Base-by-base conservation (phyloP, 2,329 filamentous ascomycete species). In the Plectosphaerella sp. region DNA sequence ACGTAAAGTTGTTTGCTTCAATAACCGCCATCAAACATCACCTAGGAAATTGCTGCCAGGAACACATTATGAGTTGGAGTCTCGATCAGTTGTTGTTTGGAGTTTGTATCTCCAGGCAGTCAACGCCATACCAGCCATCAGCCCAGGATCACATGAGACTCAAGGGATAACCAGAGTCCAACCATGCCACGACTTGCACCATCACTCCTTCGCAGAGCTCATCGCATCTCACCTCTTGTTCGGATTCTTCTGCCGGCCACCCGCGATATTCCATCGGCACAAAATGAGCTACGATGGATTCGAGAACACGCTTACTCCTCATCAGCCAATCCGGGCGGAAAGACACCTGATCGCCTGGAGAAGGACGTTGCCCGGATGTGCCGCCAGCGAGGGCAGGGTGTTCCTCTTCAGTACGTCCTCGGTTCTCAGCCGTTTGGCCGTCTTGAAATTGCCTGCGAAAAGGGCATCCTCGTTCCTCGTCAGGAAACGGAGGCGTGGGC, bases 351-450 rank as follows among this genome's bases (percentile, higher is more conserved):
- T 54, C 60, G 51, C 15, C 54, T 81, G 2, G 15, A 6, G 20
- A 37, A 36, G 24, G 36, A 33, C 20, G 28, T 52, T 16, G 57
- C 67, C 8, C 56, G 62, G 1, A 66, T 85, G 7, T 83, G 79
- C 56, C 67, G 66, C 4, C 67, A 72, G 47, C 73, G 84, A 35
- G 74, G 78, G 9, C 68, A 66, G 9, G 91, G 91, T 1, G 80
- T 85, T 53, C 94, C 94, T 2, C 71, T 99, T 35, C 94, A 97
- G 67, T 97, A 97, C 65, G 78, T 97, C 20, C 73, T 99, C 1
- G 91, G 91, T 4, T 85, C 86, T 5, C 91, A 97, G 66, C 94
- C 88, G 2, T 97, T 99, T 70, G 93, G 92, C 1, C 73, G 83
- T 5, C 71, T 97, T 15, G 87, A 96, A 42, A 87, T 99, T 45